Base-by-base conservation (phyloP, 345 rosid genomes). In the Bretschneidera sinensis region DNA sequence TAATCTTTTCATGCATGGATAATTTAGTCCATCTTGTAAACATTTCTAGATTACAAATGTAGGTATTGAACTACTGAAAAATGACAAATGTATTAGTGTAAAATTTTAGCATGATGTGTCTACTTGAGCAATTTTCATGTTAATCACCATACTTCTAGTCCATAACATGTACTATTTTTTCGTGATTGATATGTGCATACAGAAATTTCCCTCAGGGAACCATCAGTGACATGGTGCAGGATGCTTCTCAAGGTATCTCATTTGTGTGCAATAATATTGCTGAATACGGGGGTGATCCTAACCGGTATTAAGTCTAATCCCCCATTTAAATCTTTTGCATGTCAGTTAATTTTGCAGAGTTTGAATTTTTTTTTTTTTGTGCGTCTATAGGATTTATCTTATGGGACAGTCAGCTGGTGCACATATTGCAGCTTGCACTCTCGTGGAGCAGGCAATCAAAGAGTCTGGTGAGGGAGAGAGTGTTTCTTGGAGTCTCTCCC, bases 391-490 rank as follows among this genome's bases (percentile, higher is more conserved):
- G 75, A 78, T 94, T 58, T 90, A 83, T 73, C 77, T 94, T 56
- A 94, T 94, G 97, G 97, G 99, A 39, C 97, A 90, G 79, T 94
- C 99, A 53, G 99, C 99, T 71, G 97, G 96, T 70, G 99, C 97
- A 57, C 99, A 94, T 71, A 90, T 90, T 19, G 89, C 96, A 49
- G 91, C 97, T 68, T 90, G 99, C 68, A 67, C 92, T 21, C 81
- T 94, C 17, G 67, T 94, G 74, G 90, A 94, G 64, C 99, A 94
- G 79, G 95, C 95, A 54, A 74, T 88, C 68, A 94, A 88, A 80
- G 97, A 94, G 74, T 75, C 80, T 19, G 85, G 82, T 65, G 86
- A 82, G 73, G 84, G 87, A 52, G 91, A 86, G 62, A 83, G 67
- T 73, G 61, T 76, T 68, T 76, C 89, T 56, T 94, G 99, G 97